phyloP scores from a whole-genome alignment of 352 stramenopile genomes.

The Globisporangium orthogonon region DNA sequence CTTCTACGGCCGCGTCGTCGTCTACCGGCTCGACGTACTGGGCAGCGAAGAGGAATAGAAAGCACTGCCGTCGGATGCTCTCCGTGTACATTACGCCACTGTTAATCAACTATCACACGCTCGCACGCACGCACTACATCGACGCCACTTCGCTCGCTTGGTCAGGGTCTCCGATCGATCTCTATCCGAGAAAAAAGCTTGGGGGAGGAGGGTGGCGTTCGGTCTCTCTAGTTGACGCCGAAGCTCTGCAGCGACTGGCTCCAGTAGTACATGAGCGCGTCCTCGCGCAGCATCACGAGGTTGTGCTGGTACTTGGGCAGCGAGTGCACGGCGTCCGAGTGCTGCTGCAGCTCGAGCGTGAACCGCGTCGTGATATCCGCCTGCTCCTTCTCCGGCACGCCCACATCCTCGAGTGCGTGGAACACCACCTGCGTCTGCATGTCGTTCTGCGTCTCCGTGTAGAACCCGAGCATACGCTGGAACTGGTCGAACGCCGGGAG shows the following conservation, averaged over 20 bases:
- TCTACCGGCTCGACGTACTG: constrained; percentile 48
- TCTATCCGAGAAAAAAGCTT: not conserved
- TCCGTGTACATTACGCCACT: constrained; percentile 6
- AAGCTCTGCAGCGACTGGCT: constrained; percentile 60
- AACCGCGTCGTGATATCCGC: constrained; percentile 65
- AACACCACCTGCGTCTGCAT: constrained; percentile 76
- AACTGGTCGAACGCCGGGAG: constrained; percentile 81
- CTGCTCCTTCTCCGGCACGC: constrained; percentile 52
- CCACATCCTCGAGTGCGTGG: constrained; percentile 51
- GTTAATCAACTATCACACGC: not conserved
- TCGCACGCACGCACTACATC: not conserved
- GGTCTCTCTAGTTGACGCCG: constrained; percentile 9
- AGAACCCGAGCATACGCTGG: constrained; percentile 80
- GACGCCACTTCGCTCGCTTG: no score
- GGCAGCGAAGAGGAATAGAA: constrained; percentile 19
- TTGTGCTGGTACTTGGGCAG: constrained; percentile 83
- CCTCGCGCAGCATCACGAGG: constrained; percentile 74
- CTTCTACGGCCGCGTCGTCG: constrained; percentile 68
- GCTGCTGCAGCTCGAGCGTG: constrained; percentile 41
- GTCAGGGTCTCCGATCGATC: not conserved
- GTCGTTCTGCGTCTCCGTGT: constrained; percentile 66
- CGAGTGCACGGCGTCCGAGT: constrained; percentile 69
- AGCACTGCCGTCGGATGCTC: not conserved
- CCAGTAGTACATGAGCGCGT: constrained; percentile 86
- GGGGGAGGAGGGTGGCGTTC: no score